Percentiles rank a stretch among this genome's conserved stretches.
phyloP scores from a whole-genome alignment of 805 yeast genomes.

The Candida sphagnicola region DNA sequence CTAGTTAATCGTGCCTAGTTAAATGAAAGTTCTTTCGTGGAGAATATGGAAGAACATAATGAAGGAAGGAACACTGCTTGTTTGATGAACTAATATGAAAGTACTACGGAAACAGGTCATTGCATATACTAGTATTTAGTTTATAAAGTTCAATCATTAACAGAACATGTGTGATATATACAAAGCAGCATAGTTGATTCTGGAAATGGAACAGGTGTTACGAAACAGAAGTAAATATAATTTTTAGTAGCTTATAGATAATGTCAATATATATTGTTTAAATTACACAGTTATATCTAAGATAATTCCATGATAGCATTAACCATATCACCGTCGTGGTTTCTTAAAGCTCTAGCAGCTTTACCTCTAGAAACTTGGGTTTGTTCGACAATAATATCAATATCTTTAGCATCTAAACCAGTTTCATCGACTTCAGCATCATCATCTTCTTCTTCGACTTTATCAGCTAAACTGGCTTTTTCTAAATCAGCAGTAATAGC shows the following conservation, averaged over 20 bases:
- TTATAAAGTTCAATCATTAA: too few species aligned
- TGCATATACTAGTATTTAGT: too few species aligned
- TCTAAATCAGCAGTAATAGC: constrained; percentile 80
- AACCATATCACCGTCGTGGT: constrained; percentile 90
- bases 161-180: too few species aligned
- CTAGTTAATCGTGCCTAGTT: too few species aligned
- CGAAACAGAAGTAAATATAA: not conserved
- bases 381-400: constrained; percentile 86
- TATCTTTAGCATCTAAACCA: constrained; percentile 78
- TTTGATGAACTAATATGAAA: too few species aligned
- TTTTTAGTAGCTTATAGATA: too few species aligned
- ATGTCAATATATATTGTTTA: not conserved
- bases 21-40: too few species aligned
- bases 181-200: too few species aligned
- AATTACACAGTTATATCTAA: constrained; percentile 12
- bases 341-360: constrained; percentile 88
- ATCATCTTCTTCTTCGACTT: constrained; percentile 30
- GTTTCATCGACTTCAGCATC: constrained; percentile 75
- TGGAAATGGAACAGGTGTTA: not conserved
- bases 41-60: too few species aligned
- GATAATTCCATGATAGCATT: constrained; percentile 88
- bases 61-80: too few species aligned
- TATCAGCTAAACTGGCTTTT: constrained; percentile 53
- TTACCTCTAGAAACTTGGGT: constrained; percentile 83
- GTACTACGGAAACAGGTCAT: too few species aligned